These are phyloP conservation scores for Aphanomyces stellatus DNA, from an alignment of 352 stramenopile species.

Conservation along the genomic window DNA sequence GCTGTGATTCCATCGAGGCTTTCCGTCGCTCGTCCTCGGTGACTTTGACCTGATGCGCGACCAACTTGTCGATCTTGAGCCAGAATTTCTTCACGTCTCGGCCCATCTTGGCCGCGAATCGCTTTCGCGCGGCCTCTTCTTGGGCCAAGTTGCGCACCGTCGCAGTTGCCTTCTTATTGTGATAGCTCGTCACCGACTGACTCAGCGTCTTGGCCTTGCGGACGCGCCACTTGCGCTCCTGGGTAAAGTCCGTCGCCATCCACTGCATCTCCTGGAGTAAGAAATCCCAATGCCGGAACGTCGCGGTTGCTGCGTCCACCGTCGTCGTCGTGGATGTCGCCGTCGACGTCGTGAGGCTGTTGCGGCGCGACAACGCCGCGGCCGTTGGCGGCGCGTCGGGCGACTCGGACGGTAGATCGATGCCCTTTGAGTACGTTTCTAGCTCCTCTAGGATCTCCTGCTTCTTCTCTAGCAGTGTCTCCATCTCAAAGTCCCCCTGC, in stretches of 20 bases:
- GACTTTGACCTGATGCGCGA: conserved; percentile 96
- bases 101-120: conserved; percentile 68
- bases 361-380: neutral
- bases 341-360: neutral
- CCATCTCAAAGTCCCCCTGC: neutral
- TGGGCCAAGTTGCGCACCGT: conserved; percentile 25
- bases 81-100: conserved; percentile 92
- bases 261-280: conserved; percentile 84
- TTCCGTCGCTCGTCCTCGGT: conserved; percentile 77
- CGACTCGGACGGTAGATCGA: neutral
- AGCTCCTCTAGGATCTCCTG: neutral
- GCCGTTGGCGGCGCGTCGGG: neutral
- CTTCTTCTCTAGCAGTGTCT: neutral
- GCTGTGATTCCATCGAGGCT: conserved; percentile 93
- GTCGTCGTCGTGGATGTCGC: neutral
- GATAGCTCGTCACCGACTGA: conserved; percentile 47
- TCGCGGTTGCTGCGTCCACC: neutral
- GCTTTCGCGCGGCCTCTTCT: conserved; percentile 34
- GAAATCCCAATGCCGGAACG: conserved; percentile 51
- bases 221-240: conserved; percentile 82
- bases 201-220: conserved; percentile 65
- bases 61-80: conserved; percentile 97
- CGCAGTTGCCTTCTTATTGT: conserved; percentile 37
- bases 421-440: neutral
- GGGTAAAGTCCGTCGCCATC: conserved; percentile 90